phyloP scores from a whole-genome alignment of 2,329 filamentous ascomycete genomes.

The Nothophoma quercina region DNA sequence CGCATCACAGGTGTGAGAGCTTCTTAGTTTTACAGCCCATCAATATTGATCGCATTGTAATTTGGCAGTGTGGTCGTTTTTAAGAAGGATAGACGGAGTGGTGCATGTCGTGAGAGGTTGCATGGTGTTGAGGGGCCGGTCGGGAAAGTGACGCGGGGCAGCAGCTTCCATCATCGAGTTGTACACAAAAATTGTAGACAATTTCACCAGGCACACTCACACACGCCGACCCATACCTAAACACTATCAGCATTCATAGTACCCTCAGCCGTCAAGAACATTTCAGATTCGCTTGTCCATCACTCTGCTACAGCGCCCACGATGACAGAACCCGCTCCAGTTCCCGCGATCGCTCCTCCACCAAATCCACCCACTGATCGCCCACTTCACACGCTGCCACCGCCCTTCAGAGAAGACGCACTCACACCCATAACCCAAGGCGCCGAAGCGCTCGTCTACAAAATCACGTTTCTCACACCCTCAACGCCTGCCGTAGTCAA shows the following conservation, averaged over 20 bases:
- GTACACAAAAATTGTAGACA: conserved; percentile 4
- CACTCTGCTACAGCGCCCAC: conserved; percentile 5
- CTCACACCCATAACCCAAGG: conserved; percentile 85
- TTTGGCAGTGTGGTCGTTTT: neutral
- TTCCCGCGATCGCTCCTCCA: conserved; percentile 28
- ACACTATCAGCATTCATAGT: neutral
- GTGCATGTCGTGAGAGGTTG: neutral
- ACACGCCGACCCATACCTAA: neutral
- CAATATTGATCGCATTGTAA: neutral
- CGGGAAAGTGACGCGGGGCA: conserved; percentile 8
- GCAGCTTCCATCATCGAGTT: conserved; percentile 2
- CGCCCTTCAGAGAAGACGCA: conserved; percentile 58
- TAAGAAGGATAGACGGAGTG: neutral
- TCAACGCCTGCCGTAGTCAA: conserved; percentile 80
- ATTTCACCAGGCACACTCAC: too few species aligned
- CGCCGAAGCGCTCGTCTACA: conserved; percentile 94
- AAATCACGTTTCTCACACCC: conserved; percentile 77
- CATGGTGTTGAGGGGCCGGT: conserved; percentile 14
- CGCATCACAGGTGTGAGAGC: too few species aligned
- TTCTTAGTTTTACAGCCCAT: neutral
- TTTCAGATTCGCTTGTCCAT: too few species aligned
- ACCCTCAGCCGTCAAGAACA: neutral
- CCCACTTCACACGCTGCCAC: conserved; percentile 38
- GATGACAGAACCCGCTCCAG: conserved; percentile 34
- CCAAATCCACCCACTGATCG: conserved; percentile 27